Percentiles rank a stretch among this genome's conserved stretches.
phyloP scores from a whole-genome alignment of 2,329 filamentous ascomycete genomes.

The Myriosclerotinia scirpicola region DNA sequence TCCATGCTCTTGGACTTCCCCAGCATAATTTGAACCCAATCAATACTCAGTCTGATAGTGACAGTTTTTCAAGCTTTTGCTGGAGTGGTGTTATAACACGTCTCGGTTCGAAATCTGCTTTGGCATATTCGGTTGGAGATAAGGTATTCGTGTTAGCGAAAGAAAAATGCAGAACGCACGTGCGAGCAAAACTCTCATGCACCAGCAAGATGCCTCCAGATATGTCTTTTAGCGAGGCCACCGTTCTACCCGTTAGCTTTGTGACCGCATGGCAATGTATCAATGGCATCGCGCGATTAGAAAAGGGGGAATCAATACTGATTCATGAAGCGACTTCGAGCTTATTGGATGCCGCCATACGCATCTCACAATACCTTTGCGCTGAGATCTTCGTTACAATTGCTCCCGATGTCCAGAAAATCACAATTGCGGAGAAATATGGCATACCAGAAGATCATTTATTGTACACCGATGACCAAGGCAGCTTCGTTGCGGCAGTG shows the following conservation, averaged over 20 bases:
- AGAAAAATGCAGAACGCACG: constrained; percentile 3
- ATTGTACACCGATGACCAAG: constrained; percentile 19
- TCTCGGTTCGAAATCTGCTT: constrained; percentile 21
- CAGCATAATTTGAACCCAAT: not conserved
- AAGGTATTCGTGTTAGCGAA: not conserved
- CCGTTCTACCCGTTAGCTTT: constrained; percentile 36
- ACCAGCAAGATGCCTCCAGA: constrained; percentile 4
- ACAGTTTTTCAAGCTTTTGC: not conserved
- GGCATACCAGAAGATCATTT: constrained; percentile 25
- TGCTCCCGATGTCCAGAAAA: constrained; percentile 20
- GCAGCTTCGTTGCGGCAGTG: constrained; percentile 35
- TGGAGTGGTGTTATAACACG: constrained; percentile 23
- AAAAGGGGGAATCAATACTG: constrained; percentile 36
- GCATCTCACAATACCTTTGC: constrained; percentile 35
- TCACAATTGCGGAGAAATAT: constrained; percentile 27
- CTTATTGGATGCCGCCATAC: constrained; percentile 40
- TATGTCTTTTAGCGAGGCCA: constrained; percentile 27
- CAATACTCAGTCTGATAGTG: not conserved
- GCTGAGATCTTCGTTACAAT: constrained; percentile 38
- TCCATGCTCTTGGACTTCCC: not conserved
- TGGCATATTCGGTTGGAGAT: constrained; percentile 2
- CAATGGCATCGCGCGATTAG: constrained; percentile 26
- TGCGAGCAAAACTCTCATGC: not conserved
- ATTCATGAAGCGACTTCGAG: constrained; percentile 40
- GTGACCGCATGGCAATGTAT: constrained; percentile 31